These are phyloP conservation scores for Flaveria floridana DNA, from an alignment of 140 eudicot genomes.

Conservation along the genomic window DNA sequence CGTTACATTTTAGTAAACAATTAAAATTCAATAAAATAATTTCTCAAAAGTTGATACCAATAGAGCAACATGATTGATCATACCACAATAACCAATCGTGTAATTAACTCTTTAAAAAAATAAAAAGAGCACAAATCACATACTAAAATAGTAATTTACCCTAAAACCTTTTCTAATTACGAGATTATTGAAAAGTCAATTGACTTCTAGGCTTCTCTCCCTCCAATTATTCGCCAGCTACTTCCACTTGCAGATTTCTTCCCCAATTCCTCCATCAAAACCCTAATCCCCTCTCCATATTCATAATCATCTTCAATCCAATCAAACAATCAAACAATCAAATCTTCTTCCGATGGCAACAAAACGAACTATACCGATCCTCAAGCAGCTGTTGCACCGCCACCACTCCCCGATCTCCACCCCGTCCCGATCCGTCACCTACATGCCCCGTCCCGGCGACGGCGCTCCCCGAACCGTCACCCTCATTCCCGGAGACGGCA, in stretches of 20 bases:
- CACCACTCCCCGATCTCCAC: slow-evolving; percentile 25
- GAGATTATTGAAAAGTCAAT: slow-evolving; percentile 24
- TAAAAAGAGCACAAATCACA: too few relatives aligned
- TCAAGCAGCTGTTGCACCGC: slow-evolving; percentile 30
- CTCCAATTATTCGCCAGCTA: slow-evolving; percentile 27
- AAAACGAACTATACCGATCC: slow-evolving; percentile 36
- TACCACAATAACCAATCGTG: too few relatives aligned
- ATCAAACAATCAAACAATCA: slow-evolving; percentile 2
- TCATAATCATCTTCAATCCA: slow-evolving; percentile 14
- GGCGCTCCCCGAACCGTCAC: slow-evolving; percentile 76
- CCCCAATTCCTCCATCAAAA: slow-evolving; percentile 21
- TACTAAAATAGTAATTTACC: too few relatives aligned
- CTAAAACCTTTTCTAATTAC: not conserved
- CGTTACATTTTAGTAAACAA: too few relatives aligned
- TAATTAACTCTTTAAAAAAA: too few relatives aligned
- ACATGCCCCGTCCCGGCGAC: slow-evolving; percentile 46
- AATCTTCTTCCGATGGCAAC: slow-evolving; percentile 29
- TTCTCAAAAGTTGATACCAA: too few relatives aligned
- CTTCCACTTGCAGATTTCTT: slow-evolving; percentile 7
- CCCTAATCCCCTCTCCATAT: slow-evolving; percentile 25
- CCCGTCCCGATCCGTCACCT: slow-evolving; percentile 44
- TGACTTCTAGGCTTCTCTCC: slow-evolving; percentile 15
- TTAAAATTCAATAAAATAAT: too few relatives aligned
- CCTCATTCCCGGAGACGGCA: slow-evolving; percentile 90
- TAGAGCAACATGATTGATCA: too few relatives aligned